Base-by-base conservation (phyloP, 2,329 filamentous ascomycete species). In the Trichoderma aggressivum region DNA sequence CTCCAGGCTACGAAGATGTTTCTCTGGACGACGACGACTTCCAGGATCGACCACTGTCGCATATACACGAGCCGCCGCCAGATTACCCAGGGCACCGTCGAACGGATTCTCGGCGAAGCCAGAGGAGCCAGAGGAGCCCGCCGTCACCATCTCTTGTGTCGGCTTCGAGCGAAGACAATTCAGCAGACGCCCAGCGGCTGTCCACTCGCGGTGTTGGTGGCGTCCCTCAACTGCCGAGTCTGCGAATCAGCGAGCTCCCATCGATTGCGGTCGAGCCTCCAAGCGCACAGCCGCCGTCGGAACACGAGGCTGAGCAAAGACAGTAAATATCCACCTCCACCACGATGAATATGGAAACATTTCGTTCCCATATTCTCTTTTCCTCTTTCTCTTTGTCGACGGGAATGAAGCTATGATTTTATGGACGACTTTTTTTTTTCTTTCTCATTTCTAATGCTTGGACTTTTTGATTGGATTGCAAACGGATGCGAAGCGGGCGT, bases 1-100 rank as follows among this genome's bases (percentile, higher is more conserved):
- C 87, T 4, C 87, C 87, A 1, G 85, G 85, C 30, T 89, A 89
- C 74, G 87, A 86, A 68, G 83, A 86, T 59, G 81, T 86, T 3
- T 82, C 81, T 28, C 78, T 85, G 4, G 77, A 82, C 47, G 77
- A 82, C 53, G 78, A 80, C 26, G 81, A 81, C n/a, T 71, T 79
- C 66, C 78, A 72, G 56, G 81, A 79, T 1, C 80, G 81, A 16
- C 78, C 82, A 3, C 80, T 80, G 8, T 84, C 82, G 16, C 82
- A 85, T 0, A 81, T 82, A 60, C 74, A 81, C 62, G 86, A 85
- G 59, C 85, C 86, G 11, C 87, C 87, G 10, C 87, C 87, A 1
- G 82, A 83, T 21, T 89, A 89, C 74, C 79, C 84, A 0, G 84
- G 84, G 5, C 81, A 77, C n/a, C 76, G 77, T 67, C 77, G 77